phyloP scores from a whole-genome alignment of 2,329 filamentous ascomycete species.

The Daldinia eschscholtzii region DNA sequence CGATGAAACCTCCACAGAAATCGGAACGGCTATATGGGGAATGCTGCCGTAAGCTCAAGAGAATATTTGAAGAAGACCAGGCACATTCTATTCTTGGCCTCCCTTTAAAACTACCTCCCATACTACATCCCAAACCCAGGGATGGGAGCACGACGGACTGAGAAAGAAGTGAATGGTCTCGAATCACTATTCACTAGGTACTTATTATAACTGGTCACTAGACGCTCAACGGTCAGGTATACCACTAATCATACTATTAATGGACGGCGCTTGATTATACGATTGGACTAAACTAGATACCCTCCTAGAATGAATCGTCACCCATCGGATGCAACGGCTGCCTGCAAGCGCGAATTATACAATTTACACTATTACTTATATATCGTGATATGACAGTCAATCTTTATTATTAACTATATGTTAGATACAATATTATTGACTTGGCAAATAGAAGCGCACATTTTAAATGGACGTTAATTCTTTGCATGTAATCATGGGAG shows the following conservation, averaged over 20 bases:
- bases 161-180: neutral
- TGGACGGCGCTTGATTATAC: neutral
- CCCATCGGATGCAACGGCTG: neutral
- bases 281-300: slow-evolving; percentile 16
- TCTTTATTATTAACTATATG: neutral
- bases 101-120: slow-evolving; percentile 40
- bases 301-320: slow-evolving; percentile 25
- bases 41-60: slow-evolving; percentile 64
- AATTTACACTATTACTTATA: neutral
- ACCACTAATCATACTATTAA: neutral
- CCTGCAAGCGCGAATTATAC: neutral
- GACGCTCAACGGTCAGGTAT: neutral
- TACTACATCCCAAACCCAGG: slow-evolving; percentile 22
- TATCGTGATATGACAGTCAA: neutral
- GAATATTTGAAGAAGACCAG: slow-evolving; percentile 55
- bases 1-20: slow-evolving; percentile 63
- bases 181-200: neutral
- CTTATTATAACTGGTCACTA: neutral
- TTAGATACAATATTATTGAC: neutral
- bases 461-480: neutral
- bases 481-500: slow-evolving; percentile 24
- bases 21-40: slow-evolving; percentile 67
- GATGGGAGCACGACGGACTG: slow-evolving; percentile 30
- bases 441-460: neutral
- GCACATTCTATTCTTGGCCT: slow-evolving; percentile 31